Conservation (phyloP, 2,329 filamentous ascomycete species). For the Albifimbria verrucaria region DNA sequence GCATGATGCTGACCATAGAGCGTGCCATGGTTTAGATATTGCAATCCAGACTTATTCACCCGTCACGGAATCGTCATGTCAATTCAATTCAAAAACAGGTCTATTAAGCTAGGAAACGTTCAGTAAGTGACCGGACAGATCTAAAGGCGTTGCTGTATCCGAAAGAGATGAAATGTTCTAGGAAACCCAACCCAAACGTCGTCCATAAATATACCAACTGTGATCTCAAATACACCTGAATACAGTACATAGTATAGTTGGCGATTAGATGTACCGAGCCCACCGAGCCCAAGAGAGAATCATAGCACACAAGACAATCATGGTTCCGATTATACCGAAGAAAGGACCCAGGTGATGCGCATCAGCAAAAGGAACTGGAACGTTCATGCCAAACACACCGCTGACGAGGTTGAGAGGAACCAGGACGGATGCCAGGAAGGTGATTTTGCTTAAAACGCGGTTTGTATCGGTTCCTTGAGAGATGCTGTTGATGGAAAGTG, state of each 20-base stretch:
- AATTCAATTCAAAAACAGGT: too few relatives aligned
- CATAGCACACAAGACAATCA: conserved; percentile 50
- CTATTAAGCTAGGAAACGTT: too few relatives aligned
- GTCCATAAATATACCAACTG: too few relatives aligned
- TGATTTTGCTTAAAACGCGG: conserved; percentile 89
- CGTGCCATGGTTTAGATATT: too few relatives aligned
- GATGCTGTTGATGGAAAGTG: conserved; percentile 89
- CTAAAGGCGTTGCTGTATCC: too few relatives aligned
- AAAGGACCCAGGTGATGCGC: conserved; percentile 53
- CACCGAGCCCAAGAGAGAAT: conserved; percentile 44
- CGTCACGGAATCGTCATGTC: too few relatives aligned
- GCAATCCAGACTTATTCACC: too few relatives aligned
- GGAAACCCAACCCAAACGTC: too few relatives aligned
- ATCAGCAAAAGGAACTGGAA: conserved; percentile 62
- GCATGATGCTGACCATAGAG: too few relatives aligned
- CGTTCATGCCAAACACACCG: conserved; percentile 86
- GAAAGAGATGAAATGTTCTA: too few relatives aligned
- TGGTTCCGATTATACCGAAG: conserved; percentile 46
- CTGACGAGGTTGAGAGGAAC: conserved; percentile 93
- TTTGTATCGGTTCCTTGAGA: conserved; percentile 86
- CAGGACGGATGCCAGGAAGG: conserved; percentile 88
- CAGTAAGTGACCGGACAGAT: too few relatives aligned
- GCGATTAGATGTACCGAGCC: conserved; percentile 41
- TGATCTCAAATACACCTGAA: neutral
- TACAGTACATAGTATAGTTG: conserved; percentile 2